Percentiles rank a stretch among this genome's conserved stretches.
These are phyloP conservation scores for Elsinoe arachidis DNA, from an alignment of 2,329 filamentous ascomycete species.

Conservation along the genomic window DNA sequence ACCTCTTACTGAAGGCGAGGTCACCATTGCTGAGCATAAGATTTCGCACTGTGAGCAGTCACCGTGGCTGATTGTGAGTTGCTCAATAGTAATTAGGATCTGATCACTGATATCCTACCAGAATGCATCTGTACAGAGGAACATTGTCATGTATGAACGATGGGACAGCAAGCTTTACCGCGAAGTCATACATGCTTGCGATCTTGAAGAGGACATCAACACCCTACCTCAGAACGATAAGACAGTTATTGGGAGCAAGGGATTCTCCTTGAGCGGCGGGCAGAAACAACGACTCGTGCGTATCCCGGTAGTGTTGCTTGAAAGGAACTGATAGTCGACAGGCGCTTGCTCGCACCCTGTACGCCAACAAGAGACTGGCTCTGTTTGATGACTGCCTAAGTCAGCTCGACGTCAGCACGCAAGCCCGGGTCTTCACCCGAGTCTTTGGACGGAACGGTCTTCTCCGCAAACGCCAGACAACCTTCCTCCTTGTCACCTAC, in stretches of 20 bases:
- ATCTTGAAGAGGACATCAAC: slow-evolving; percentile 29
- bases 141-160: slow-evolving; percentile 26
- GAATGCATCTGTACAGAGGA: slow-evolving; percentile 29
- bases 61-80: slow-evolving; percentile 22
- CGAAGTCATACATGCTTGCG: slow-evolving; percentile 26
- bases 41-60: slow-evolving; percentile 30
- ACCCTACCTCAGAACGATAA: slow-evolving; percentile 33
- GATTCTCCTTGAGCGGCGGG: slow-evolving; percentile 43
- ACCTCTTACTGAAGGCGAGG: slow-evolving; percentile 23
- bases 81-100: too few relatives aligned
- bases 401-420: slow-evolving; percentile 43
- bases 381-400: slow-evolving; percentile 45
- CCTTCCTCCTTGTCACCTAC: slow-evolving; percentile 34
- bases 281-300: slow-evolving; percentile 43
- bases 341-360: slow-evolving; percentile 46
- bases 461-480: slow-evolving; percentile 32
- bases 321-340: slow-evolving; percentile 15
- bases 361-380: slow-evolving; percentile 39
- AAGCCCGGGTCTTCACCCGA: slow-evolving; percentile 39
- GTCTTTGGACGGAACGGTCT: slow-evolving; percentile 39
- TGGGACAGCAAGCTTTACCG: slow-evolving; percentile 31
- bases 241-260: slow-evolving; percentile 42
- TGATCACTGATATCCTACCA: slow-evolving; percentile 16
- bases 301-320: slow-evolving; percentile 16
- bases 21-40: slow-evolving; percentile 21